Percentiles rank a stretch among this genome's conserved stretches.
These are phyloP conservation scores for Flaveria brownii DNA, from an alignment of 129 eudicot species.

Conservation along the genomic window DNA sequence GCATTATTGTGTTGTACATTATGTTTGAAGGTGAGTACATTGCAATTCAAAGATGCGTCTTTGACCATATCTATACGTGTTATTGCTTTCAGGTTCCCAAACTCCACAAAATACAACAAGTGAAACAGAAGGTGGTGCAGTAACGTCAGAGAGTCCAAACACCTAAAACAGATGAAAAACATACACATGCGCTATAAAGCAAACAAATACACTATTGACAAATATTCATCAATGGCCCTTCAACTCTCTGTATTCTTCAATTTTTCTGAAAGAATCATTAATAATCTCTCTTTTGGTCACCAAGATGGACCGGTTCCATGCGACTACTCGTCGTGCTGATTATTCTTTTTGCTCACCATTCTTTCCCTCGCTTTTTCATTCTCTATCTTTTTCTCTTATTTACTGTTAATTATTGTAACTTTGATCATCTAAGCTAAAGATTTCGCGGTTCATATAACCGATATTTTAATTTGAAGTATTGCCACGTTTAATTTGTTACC, in stretches of 20 bases:
- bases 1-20: slow-evolving; percentile 26
- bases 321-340: slow-evolving; percentile 35
- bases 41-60: slow-evolving; percentile 31
- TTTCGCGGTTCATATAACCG: neutral
- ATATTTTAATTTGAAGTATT: neutral
- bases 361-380: slow-evolving; percentile 12
- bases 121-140: slow-evolving; percentile 57
- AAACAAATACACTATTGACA: slow-evolving; percentile 43
- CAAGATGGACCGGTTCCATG: slow-evolving; percentile 23
- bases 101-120: slow-evolving; percentile 51
- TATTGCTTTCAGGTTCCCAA: slow-evolving; percentile 57
- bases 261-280: slow-evolving; percentile 44
- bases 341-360: slow-evolving; percentile 34
- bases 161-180: slow-evolving; percentile 35
- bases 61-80: slow-evolving; percentile 27
- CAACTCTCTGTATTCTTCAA: slow-evolving; percentile 41
- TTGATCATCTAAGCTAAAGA: neutral
- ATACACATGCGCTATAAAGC: slow-evolving; percentile 24
- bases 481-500: neutral
- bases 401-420: slow-evolving; percentile 33
- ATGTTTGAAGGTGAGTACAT: slow-evolving; percentile 17
- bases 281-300: slow-evolving; percentile 32
- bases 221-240: slow-evolving; percentile 41
- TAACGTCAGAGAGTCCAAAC: slow-evolving; percentile 59
- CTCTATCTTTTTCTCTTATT: neutral